These are phyloP conservation scores for Micractinium conductrix DNA, from an alignment of 139 green algal genomes.

Conservation along the genomic window DNA sequence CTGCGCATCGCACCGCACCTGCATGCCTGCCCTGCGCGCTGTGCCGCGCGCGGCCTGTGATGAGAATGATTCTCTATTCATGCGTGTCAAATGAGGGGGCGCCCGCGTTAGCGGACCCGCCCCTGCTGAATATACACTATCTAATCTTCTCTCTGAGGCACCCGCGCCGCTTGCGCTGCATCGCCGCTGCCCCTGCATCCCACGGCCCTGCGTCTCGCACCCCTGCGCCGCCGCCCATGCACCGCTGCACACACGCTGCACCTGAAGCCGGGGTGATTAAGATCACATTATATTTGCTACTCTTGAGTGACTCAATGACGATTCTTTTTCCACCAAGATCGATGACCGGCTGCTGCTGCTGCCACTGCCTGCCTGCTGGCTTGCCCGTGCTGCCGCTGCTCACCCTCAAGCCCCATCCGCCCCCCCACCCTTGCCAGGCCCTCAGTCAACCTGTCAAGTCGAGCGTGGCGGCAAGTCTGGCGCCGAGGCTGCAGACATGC, in stretches of 20 bases:
- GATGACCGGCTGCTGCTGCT: conserved; percentile 14
- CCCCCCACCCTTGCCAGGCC: too few relatives aligned
- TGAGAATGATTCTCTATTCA: conserved; percentile 57
- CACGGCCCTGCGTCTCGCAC: neutral
- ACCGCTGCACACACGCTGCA: too few relatives aligned
- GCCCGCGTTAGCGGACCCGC: neutral
- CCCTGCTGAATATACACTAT: conserved; percentile 11
- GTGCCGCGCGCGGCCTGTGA: conserved; percentile 22
- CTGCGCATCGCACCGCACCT: neutral
- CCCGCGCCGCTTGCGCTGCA: neutral
- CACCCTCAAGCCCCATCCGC: too few relatives aligned
- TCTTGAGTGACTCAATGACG: conserved; percentile 36
- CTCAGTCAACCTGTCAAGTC: too few relatives aligned
- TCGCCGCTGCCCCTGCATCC: neutral
- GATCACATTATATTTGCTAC: conserved; percentile 59
- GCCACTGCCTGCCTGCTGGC: neutral
- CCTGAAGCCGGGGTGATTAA: too few relatives aligned
- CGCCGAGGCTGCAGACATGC: too few relatives aligned
- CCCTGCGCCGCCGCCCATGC: too few relatives aligned
- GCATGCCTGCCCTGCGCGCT: neutral
- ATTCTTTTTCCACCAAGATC: conserved; percentile 48
- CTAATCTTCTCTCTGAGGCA: conserved; percentile 60
- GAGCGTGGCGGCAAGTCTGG: too few relatives aligned
- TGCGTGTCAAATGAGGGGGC: conserved; percentile 58
- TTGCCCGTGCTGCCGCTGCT: neutral